These are phyloP conservation scores for Cladorrhinum sp. DNA, from an alignment of 2,329 filamentous ascomycete species.

Conservation along the genomic window DNA sequence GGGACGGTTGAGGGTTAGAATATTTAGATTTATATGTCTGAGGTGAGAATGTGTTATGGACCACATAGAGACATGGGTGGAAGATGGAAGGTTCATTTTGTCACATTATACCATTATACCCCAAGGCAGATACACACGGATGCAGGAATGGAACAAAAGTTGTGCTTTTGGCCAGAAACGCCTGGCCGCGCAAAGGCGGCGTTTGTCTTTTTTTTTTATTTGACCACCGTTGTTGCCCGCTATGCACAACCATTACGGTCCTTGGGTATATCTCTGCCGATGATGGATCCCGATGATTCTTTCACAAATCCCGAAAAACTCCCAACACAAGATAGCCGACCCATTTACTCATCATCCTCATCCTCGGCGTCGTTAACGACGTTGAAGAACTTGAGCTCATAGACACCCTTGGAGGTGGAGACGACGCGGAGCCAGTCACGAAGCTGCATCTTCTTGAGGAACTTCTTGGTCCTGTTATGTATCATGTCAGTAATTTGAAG, in stretches of 20 bases:
- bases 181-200: constrained; percentile 22
- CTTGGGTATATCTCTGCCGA: constrained; percentile 25
- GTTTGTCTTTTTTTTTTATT: constrained; percentile 22
- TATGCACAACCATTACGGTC: constrained; percentile 25
- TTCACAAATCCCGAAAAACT: constrained; percentile 3
- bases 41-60: neutral
- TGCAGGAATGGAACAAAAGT: neutral
- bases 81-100: neutral
- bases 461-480: constrained; percentile 88
- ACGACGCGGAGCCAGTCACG: constrained; percentile 99
- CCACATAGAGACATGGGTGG: neutral
- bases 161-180: constrained; percentile 16
- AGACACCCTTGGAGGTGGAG: constrained; percentile 95
- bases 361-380: constrained; percentile 97
- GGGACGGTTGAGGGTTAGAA: too few relatives aligned
- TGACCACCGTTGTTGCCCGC: constrained; percentile 24
- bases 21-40: neutral
- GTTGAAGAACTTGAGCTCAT: constrained; percentile 99
- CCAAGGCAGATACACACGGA: neutral
- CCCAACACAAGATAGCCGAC: constrained; percentile 14
- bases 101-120: constrained; percentile 12
- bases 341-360: constrained; percentile 92
- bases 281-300: constrained; percentile 7
- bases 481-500: constrained; percentile 24
- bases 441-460: constrained; percentile 99